Evolutionary conservation across 345 rosid genomes (phyloP).

Genomic region (Eucalyptus regnans): DNA sequence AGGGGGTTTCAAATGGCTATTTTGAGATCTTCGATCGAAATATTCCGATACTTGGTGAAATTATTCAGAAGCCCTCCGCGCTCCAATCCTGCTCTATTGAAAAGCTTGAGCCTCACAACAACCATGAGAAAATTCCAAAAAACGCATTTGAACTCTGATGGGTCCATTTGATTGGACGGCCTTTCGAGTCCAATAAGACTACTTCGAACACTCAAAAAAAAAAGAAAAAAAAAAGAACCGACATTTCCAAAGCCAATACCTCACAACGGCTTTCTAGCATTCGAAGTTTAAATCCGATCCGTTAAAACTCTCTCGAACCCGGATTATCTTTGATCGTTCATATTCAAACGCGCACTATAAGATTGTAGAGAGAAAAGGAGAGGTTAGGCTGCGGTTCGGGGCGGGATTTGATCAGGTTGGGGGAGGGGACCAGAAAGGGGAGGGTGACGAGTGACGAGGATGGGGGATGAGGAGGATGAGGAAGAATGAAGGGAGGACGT

Average conservation of each 20-base stretch:
- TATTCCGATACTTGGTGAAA: fast-evolving
- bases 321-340: not conserved
- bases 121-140: fast-evolving
- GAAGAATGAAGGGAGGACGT: not conserved
- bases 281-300: fast-evolving
- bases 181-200: not conserved
- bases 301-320: too few relatives aligned
- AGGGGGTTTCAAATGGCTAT: fast-evolving
- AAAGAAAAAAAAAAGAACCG: too few relatives aligned
- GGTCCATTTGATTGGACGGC: not conserved
- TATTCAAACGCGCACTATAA: not conserved
- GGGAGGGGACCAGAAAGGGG: not conserved
- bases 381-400: not conserved
- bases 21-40: not conserved
- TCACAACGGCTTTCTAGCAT: not conserved
- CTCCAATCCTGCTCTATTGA: not conserved
- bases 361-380: not conserved
- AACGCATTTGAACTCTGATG: not conserved
- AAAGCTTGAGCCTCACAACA: not conserved
- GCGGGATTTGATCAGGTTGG: not conserved
- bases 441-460: not conserved
- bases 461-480: not conserved
- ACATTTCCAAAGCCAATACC: not conserved
- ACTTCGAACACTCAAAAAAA: not conserved
- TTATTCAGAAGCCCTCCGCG: not conserved